Evolutionary conservation across 225 moss, liverwort and hornwort species (phyloP).

Genomic region (Asterella californica): DNA sequence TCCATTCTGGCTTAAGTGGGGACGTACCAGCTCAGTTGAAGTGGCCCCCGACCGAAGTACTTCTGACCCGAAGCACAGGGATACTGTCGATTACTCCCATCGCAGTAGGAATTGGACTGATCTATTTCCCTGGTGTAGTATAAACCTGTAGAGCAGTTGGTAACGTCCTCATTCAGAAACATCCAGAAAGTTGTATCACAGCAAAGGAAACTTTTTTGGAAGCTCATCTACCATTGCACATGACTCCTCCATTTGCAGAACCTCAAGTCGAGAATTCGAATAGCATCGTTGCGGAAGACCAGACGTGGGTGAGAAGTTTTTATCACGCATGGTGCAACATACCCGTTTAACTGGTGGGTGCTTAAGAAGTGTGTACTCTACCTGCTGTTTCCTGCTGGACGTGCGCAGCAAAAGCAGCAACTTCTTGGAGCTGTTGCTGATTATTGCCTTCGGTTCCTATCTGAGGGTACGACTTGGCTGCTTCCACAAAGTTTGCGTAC

Average conservation of each 20-base stretch:
- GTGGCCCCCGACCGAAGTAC: conserved; percentile 61
- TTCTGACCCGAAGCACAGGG: conserved; percentile 35
- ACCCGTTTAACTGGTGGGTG: neutral
- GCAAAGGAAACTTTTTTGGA: no score
- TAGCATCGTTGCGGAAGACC: no score
- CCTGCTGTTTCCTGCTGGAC: conserved; percentile 62
- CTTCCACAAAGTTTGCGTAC: conserved; percentile 51
- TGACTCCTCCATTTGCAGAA: no score
- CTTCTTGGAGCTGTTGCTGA: conserved; percentile 31
- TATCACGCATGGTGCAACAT: no score
- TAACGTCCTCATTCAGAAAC: no score
- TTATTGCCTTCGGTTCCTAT: conserved; percentile 35
- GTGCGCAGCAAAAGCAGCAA: conserved; percentile 62
- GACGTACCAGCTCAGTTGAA: conserved; percentile 60
- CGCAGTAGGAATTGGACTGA: conserved; percentile 38
- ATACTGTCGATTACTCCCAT: neutral
- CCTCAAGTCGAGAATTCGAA: no score
- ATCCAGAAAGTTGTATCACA: no score
- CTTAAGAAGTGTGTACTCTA: neutral
- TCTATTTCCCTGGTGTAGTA: conserved; percentile 40
- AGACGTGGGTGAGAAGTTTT: no score
- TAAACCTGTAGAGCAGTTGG: conserved; percentile 14
- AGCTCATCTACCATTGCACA: no score
- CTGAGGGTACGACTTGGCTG: conserved; percentile 33
- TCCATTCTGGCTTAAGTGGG: neutral